phyloP scores from a whole-genome alignment of 2,329 filamentous ascomycete genomes.

The Diaporthe ampelina region DNA sequence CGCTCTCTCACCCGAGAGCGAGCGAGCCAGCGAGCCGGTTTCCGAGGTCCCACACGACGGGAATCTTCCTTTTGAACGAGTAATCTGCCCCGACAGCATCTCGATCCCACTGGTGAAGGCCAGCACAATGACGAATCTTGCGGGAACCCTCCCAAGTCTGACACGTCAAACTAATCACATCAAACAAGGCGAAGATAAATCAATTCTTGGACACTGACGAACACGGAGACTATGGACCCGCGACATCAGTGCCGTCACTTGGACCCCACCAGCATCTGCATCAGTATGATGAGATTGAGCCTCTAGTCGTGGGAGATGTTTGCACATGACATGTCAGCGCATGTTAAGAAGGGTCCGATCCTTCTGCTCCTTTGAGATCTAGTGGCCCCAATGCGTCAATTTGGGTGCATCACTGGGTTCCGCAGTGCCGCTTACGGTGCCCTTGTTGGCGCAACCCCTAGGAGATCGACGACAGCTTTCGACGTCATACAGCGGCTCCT shows the following conservation, averaged over 20 bases:
- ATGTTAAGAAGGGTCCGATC: neutral
- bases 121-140: neutral
- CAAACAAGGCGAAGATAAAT: neutral
- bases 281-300: neutral
- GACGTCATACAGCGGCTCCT: neutral
- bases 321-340: neutral
- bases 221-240: neutral
- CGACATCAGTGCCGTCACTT: neutral
- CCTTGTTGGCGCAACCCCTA: neutral
- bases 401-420: conserved; percentile 1
- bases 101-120: neutral
- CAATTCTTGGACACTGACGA: neutral
- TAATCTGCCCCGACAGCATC: neutral
- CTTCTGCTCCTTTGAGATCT: neutral
- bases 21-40: neutral
- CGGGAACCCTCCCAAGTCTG: neutral
- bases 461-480: neutral
- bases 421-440: conserved; percentile 6
- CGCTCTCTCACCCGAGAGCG: neutral
- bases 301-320: neutral
- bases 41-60: neutral
- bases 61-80: neutral
- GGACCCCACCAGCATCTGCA: neutral
- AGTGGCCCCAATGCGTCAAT: neutral
- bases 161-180: neutral